A percentile compares a stretch with the other conserved stretches of the same genome.
Conservation (phyloP, 2,329 filamentous ascomycete species). For the Thermomyces lanuginosus region DNA sequence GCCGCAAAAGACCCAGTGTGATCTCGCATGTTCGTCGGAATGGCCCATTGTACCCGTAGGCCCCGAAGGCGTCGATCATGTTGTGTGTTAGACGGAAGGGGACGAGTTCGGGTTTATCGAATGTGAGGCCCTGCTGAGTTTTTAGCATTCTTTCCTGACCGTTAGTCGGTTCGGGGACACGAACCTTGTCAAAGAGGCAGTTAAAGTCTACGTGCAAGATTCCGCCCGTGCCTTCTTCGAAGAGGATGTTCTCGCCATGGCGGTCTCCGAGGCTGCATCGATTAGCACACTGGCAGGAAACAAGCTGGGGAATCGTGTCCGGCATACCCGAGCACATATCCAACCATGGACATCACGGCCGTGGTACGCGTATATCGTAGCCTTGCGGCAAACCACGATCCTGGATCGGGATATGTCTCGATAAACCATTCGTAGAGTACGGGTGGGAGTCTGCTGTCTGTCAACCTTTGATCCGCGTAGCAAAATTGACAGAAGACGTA, state of each 20-base stretch:
- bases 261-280: slow-evolving; percentile 59
- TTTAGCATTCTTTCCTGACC: slow-evolving; percentile 2
- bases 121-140: slow-evolving; percentile 52
- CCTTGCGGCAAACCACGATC: slow-evolving; percentile 77
- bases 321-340: slow-evolving; percentile 59
- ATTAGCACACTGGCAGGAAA: not conserved
- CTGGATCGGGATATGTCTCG: slow-evolving; percentile 83
- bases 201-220: slow-evolving; percentile 99
- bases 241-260: slow-evolving; percentile 90
- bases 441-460: slow-evolving; percentile 48
- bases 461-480: slow-evolving; percentile 5
- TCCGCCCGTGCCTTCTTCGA: slow-evolving; percentile 85
- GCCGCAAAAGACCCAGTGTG: slow-evolving; percentile 64
- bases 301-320: not conserved
- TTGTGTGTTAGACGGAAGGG: slow-evolving; percentile 97
- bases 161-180: not conserved
- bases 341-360: slow-evolving; percentile 99
- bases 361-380: slow-evolving; percentile 82
- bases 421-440: slow-evolving; percentile 91
- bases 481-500: slow-evolving; percentile 10
- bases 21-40: slow-evolving; percentile 85
- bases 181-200: slow-evolving; percentile 83
- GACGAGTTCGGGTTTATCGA: slow-evolving; percentile 84
- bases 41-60: slow-evolving; percentile 83
- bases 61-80: slow-evolving; percentile 94